phyloP scores from a whole-genome alignment of 805 yeast genomes.

The Martiniozyma abietophila region DNA sequence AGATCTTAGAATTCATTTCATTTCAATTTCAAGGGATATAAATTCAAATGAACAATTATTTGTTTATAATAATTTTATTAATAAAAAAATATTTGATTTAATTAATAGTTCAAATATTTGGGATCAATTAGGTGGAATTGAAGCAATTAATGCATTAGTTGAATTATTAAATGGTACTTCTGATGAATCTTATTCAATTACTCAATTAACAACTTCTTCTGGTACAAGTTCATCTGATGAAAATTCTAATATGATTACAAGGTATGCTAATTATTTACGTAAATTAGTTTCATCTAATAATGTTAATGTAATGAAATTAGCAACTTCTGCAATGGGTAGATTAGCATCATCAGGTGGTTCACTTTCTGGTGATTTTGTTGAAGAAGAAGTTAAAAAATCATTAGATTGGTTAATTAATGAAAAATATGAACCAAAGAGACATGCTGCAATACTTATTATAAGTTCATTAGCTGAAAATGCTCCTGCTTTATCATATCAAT shows the following conservation, averaged over 20 bases:
- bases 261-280: constrained; percentile 83
- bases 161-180: constrained; percentile 68
- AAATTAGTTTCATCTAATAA: constrained; percentile 76
- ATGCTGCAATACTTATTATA: constrained; percentile 81
- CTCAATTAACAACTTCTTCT: constrained; percentile 27
- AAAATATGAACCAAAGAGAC: constrained; percentile 75
- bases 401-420: constrained; percentile 89
- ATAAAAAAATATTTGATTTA: constrained; percentile 78
- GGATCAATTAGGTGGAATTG: constrained; percentile 81
- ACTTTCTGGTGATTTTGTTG: constrained; percentile 85
- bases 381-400: constrained; percentile 80
- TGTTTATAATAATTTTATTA: constrained; percentile 74
- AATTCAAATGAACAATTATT: constrained; percentile 73
- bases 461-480: constrained; percentile 79
- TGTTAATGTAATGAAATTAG: constrained; percentile 73
- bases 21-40: constrained; percentile 63
- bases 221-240: constrained; percentile 50
- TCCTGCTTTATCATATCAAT: constrained; percentile 73
- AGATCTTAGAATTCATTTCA: constrained; percentile 61
- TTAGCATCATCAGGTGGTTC: constrained; percentile 86
- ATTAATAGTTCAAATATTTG: constrained; percentile 63
- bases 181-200: constrained; percentile 22
- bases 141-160: constrained; percentile 82
- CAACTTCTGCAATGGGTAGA: constrained; percentile 81
- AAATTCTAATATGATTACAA: constrained; percentile 76